Conservation (phyloP, 306 rosid genomes). For the Dicorynia guianensis region DNA sequence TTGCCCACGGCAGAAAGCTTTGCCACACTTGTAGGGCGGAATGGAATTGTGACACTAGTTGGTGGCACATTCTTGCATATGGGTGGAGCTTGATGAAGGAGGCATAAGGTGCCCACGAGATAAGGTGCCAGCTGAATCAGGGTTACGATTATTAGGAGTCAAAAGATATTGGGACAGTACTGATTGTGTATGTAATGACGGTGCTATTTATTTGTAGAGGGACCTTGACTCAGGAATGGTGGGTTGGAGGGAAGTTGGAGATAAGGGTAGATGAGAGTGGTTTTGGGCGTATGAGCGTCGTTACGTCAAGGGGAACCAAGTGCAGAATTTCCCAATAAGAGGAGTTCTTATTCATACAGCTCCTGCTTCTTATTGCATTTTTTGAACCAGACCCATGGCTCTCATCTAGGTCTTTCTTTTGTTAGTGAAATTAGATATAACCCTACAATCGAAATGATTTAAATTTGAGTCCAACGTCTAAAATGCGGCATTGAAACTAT, state of each 20-base stretch:
- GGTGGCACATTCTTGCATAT: conserved; percentile 65
- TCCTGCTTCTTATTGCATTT: conserved; percentile 52
- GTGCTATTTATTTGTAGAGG: conserved; percentile 59
- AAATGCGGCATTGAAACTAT: conserved; percentile 41
- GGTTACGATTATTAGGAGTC: conserved; percentile 53
- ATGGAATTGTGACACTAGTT: conserved; percentile 54
- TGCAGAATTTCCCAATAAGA: conserved; percentile 56
- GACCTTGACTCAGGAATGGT: conserved; percentile 71
- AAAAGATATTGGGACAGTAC: conserved; percentile 63
- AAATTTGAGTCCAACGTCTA: too few species aligned
- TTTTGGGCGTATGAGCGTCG: conserved; percentile 69
- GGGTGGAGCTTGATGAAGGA: conserved; percentile 66
- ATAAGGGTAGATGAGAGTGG: conserved; percentile 61
- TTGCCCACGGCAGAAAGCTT: conserved; percentile 76
- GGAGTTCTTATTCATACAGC: conserved; percentile 70
- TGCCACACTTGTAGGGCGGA: conserved; percentile 59
- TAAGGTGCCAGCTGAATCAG: conserved; percentile 63
- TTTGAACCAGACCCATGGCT: conserved; percentile 4
- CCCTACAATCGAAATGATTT: conserved; percentile 44
- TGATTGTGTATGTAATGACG: conserved; percentile 66
- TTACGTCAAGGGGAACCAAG: conserved; percentile 49
- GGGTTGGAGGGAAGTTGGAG: conserved; percentile 48
- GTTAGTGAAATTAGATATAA: conserved; percentile 43
- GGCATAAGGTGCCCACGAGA: conserved; percentile 58
- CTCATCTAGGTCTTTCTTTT: conserved; percentile 28